Base-by-base conservation (phyloP, 2,329 filamentous ascomycete genomes). In the Juglanconis oblonga region DNA sequence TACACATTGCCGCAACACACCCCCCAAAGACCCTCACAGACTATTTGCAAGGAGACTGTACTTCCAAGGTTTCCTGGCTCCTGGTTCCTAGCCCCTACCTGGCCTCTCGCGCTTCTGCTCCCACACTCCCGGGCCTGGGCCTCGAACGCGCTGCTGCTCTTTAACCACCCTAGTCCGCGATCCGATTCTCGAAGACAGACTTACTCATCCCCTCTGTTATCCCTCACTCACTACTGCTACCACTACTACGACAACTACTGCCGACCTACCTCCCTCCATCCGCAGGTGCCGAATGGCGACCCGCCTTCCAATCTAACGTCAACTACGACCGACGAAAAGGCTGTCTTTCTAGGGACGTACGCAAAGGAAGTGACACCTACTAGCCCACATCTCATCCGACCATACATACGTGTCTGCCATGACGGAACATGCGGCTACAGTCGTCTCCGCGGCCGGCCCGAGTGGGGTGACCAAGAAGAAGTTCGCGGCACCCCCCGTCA, bases 401-500 rank as follows among this genome's bases (percentile, higher is more conserved):
- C 13, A 17, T 33, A 14, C 13, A 17, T 33, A 14, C 53, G 10
- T 40, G 24, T 40, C 42, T 32, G 40, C 32, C 58, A 65, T 65
- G 62, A 63, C 63, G 44, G 66, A 66, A 50, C 62, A 50, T 48
- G 55, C 57, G 48, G 53, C 47, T 29, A 51, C 64, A 13, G 47
- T 48, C 35, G n/a, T 36, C 24, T 31, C 56, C 33, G 38, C 35
- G 29, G 45, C 52, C 8, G 51, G 38, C 11, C 24, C 60, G 48
- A 35, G 57, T 52, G 61, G 64, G 48, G 65, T 59, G 52, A 57
- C 63, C 32, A 65, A 64, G 63, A 76, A 74, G 71, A 78, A 78
- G 67, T 78, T 78, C 65, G 75, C 76, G 49, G 72, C 73, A 33
- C 79, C 79, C 52, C 79, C 79, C 1, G 79, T 81, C 33, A 82